These are phyloP conservation scores for Fomitopsis betulina DNA, from an alignment of 1,284 basidiomycete species.

Conservation along the genomic window DNA sequence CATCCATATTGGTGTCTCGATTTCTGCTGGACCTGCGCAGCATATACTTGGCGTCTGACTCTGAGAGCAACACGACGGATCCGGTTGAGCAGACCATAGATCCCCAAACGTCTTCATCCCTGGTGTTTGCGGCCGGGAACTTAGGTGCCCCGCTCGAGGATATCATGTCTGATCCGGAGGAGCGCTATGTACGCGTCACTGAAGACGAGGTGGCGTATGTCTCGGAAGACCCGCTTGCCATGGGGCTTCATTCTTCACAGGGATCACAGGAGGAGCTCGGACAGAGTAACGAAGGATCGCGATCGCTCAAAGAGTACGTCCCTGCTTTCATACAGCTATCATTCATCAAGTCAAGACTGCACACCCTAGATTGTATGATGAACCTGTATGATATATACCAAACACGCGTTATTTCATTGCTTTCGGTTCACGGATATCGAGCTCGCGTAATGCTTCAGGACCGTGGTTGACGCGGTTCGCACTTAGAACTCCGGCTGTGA, in stretches of 20 bases:
- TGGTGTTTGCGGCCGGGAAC: conserved; percentile 12
- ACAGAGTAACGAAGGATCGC: neutral
- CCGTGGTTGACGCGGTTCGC: no score
- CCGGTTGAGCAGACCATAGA: no score
- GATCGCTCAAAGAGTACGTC: neutral
- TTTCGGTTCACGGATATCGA: no score
- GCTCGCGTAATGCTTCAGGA: no score
- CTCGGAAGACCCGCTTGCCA: conserved; percentile 1
- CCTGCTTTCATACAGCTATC: neutral
- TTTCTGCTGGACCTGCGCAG: conserved; percentile 20
- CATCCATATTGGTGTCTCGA: conserved; percentile 17
- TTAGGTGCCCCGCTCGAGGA: conserved; percentile 13
- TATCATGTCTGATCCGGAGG: neutral
- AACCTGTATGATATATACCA: neutral
- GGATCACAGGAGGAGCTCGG: neutral
- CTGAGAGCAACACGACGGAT: neutral
- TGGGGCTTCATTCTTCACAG: neutral
- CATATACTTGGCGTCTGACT: conserved; percentile 4
- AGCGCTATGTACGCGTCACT: neutral
- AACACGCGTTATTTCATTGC: no score
- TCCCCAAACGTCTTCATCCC: neutral
- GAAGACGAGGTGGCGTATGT: conserved; percentile 1
- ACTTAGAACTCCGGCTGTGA: no score
- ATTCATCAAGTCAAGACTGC: neutral
- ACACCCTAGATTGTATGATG: neutral